These are phyloP conservation scores for Passalora sequoiae DNA, from an alignment of 2,329 filamentous ascomycete species.

Conservation along the genomic window DNA sequence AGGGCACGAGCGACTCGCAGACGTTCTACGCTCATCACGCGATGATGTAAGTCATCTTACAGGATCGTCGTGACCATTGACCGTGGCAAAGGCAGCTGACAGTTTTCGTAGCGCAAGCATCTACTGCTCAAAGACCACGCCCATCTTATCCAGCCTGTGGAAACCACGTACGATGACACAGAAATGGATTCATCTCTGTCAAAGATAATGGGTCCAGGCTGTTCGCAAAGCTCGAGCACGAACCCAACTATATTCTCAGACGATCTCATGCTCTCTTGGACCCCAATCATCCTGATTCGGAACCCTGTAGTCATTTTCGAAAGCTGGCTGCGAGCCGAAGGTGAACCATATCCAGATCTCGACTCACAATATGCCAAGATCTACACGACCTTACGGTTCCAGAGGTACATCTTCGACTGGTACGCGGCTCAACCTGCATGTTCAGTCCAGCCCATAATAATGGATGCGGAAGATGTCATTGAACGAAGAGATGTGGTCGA, in stretches of 20 bases:
- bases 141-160: conserved; percentile 2
- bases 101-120: conserved; percentile 5
- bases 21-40: neutral
- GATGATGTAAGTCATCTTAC: neutral
- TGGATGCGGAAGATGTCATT: conserved; percentile 12
- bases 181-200: neutral
- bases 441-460: neutral
- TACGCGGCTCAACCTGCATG: neutral
- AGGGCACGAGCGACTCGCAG: neutral
- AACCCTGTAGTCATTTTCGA: conserved; percentile 8
- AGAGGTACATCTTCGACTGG: conserved; percentile 9
- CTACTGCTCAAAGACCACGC: conserved; percentile 6
- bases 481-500: neutral
- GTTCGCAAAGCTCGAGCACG: neutral
- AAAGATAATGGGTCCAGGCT: neutral
- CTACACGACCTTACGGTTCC: conserved; percentile 5
- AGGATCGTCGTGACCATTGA: neutral
- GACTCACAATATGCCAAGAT: neutral
- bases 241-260: conserved; percentile 9
- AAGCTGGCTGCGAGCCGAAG: conserved; percentile 11
- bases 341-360: conserved; percentile 2
- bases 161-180: conserved; percentile 1
- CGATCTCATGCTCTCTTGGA: conserved; percentile 9
- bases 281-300: conserved; percentile 8
- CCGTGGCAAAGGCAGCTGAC: neutral